Evolutionary conservation across 2,329 filamentous ascomycete species (phyloP).

Genomic region (Ophiostoma novo-ulmi): DNA sequence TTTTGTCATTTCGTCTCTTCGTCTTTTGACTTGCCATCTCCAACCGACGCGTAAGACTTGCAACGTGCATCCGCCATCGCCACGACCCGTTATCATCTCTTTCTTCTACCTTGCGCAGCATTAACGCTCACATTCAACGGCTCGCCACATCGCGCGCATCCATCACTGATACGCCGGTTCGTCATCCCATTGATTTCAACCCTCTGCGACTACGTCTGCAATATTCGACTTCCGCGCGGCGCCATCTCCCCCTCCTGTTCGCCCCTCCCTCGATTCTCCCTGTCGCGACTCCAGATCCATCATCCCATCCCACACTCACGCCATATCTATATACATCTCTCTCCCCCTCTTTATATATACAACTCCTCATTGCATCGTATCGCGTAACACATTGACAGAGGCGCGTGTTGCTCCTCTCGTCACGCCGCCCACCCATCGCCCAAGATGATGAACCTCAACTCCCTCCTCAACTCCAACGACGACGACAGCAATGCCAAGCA

Average conservation of each 20-base stretch:
- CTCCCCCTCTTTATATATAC: not conserved
- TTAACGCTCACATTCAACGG: not conserved
- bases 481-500: slow-evolving; percentile 32
- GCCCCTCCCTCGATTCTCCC: not conserved
- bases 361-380: not conserved
- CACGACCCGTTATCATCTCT: not conserved
- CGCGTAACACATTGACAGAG: not conserved
- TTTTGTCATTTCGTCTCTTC: not conserved
- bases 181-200: not conserved
- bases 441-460: slow-evolving; percentile 47
- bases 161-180: not conserved
- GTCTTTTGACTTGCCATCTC: not conserved
- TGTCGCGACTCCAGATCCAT: not conserved
- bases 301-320: not conserved
- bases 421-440: slow-evolving; percentile 26
- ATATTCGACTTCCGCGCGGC: not conserved
- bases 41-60: not conserved
- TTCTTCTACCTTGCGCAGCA: not conserved
- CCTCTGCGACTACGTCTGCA: not conserved
- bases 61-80: not conserved
- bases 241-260: not conserved
- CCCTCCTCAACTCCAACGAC: slow-evolving; percentile 52
- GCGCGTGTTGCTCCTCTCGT: slow-evolving; percentile 11
- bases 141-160: not conserved
- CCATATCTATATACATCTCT: not conserved